Percentiles rank a stretch among this genome's conserved stretches.
Evolutionary conservation across 2,329 filamentous ascomycete species (phyloP).

Genomic region (Lasiodiplodia sp.): DNA sequence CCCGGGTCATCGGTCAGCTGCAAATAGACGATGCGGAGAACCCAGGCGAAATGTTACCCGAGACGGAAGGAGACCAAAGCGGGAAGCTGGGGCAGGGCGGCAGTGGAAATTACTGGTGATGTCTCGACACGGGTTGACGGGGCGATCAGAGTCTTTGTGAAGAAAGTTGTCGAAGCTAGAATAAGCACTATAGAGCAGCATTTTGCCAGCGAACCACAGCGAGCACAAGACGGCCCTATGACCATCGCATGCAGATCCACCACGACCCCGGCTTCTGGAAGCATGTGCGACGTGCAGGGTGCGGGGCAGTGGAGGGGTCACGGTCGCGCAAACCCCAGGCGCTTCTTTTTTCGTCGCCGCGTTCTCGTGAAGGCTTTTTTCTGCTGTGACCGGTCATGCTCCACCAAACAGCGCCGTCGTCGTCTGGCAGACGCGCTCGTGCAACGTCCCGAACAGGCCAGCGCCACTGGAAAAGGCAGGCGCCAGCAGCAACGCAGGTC

Average conservation of each 20-base stretch:
- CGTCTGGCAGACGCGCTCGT: conserved; percentile 5
- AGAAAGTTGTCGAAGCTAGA: conserved; percentile 17
- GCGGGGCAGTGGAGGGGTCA: conserved; percentile 19
- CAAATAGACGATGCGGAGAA: conserved; percentile 32
- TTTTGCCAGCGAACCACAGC: conserved; percentile 21
- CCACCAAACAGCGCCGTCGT: conserved; percentile 2
- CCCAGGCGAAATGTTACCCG: conserved; percentile 31
- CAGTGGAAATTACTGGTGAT: conserved; percentile 43
- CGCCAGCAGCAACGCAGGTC: conserved; percentile 17
- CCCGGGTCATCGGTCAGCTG: conserved; percentile 54
- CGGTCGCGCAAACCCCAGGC: conserved; percentile 11
- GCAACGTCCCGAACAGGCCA: neutral
- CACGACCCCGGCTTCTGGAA: conserved; percentile 24
- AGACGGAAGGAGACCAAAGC: conserved; percentile 19
- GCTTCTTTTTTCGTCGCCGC: neutral
- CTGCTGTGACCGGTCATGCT: conserved; percentile 16
- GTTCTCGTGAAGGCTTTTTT: neutral
- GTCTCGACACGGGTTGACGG: conserved; percentile 10
- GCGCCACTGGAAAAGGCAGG: neutral
- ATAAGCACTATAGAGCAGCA: conserved; percentile 25
- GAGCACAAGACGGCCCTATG: conserved; percentile 15
- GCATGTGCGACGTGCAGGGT: conserved; percentile 20
- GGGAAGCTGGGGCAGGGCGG: conserved; percentile 28
- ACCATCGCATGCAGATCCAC: conserved; percentile 5
- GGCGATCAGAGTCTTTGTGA: conserved; percentile 18